Conservation (phyloP, 208 protist genomes). For the Kentomonas sorsogonicus region DNA sequence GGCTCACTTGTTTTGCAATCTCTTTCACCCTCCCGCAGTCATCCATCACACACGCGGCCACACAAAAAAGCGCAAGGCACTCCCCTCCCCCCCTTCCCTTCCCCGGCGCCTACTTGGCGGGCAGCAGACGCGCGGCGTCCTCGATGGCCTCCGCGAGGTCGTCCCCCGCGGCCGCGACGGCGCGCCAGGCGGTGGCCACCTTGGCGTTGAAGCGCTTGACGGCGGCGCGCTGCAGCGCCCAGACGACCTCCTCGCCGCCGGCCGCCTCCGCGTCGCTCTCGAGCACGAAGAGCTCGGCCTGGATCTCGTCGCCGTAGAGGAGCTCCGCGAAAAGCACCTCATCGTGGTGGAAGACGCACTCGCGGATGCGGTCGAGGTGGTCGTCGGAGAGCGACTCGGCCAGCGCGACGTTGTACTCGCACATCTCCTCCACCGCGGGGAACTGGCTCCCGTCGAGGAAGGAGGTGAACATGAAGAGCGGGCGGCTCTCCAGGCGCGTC, state of each 20-base stretch:
- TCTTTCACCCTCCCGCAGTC: neutral
- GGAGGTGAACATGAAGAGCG: constrained; percentile 57
- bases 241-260: constrained; percentile 18
- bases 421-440: constrained; percentile 45
- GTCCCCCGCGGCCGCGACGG: neutral
- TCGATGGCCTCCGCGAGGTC: neutral
- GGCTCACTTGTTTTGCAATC: no score
- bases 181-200: neutral
- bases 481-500: neutral
- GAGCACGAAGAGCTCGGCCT: constrained; percentile 25
- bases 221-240: neutral
- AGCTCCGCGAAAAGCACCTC: constrained; percentile 78
- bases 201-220: constrained; percentile 4
- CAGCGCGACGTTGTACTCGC: constrained; percentile 68
- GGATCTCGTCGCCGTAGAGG: constrained; percentile 76
- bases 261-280: constrained; percentile 16
- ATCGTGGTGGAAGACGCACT: constrained; percentile 58
- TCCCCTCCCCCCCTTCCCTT: neutral
- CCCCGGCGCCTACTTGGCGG: neutral
- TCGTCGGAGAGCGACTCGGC: constrained; percentile 69
- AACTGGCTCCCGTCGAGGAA: constrained; percentile 77
- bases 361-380: constrained; percentile 56
- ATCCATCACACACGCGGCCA: no score
- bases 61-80: no score
- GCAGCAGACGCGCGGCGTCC: neutral